These are phyloP conservation scores for Pseudocercospora vitis DNA, from an alignment of 2,329 filamentous ascomycete species.

Conservation along the genomic window DNA sequence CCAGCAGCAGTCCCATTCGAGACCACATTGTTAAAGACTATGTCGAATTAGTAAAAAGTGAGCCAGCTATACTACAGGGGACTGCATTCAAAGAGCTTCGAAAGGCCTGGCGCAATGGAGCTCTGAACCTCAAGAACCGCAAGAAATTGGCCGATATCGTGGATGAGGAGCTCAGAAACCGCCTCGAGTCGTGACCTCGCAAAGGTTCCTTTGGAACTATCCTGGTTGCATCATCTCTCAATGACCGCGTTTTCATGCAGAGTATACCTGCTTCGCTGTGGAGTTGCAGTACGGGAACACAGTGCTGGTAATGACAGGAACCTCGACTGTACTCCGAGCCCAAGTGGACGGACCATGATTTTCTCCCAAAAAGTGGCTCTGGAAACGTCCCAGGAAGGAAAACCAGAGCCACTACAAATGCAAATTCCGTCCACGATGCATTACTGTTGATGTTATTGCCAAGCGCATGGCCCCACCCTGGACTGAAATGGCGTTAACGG, in stretches of 20 bases:
- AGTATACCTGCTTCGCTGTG: no score
- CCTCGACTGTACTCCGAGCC: no score
- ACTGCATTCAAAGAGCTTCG: constrained; percentile 54
- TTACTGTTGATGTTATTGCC: not conserved
- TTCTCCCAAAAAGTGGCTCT: no score
- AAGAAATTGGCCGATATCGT: constrained; percentile 57
- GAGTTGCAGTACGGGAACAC: no score
- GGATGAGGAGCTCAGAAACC: constrained; percentile 52
- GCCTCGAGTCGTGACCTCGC: constrained; percentile 46
- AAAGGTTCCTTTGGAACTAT: not conserved
- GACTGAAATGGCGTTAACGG: constrained; percentile 1
- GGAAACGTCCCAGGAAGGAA: not conserved
- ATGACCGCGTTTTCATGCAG: no score
- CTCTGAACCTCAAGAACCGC: constrained; percentile 56
- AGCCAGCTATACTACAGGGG: constrained; percentile 43
- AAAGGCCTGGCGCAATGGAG: constrained; percentile 55
- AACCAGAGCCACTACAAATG: not conserved
- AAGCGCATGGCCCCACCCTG: not conserved
- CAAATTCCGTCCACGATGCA: not conserved
- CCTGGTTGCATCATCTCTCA: not conserved
- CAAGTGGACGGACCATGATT: no score
- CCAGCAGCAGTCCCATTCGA: constrained; percentile 53
- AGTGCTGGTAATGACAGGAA: no score
- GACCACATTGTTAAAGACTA: constrained; percentile 57
- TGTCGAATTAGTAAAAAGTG: constrained; percentile 54